Percentiles rank a stretch among this genome's conserved stretches.
Evolutionary conservation across 352 stramenopile species (phyloP).

Genomic region (Phytophthora palmivora): DNA sequence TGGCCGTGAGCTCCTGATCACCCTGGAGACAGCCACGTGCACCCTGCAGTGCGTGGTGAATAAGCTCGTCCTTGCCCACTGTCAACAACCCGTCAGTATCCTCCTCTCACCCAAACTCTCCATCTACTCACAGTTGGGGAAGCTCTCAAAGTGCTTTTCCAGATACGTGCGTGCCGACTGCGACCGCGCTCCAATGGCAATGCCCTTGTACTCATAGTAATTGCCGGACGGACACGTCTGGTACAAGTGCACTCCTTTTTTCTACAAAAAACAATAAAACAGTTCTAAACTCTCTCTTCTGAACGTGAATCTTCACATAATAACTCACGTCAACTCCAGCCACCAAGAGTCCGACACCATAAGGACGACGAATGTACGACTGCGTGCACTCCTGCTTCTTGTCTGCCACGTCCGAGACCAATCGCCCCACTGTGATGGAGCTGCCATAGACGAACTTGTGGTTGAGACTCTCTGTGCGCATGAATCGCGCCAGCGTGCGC

Average conservation of each 20-base stretch:
- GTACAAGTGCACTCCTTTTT: slow-evolving; percentile 98
- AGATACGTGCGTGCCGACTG: slow-evolving; percentile 99
- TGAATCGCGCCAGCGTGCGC: slow-evolving; percentile 94
- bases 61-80: slow-evolving; percentile 95
- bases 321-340: slow-evolving; percentile 88
- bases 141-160: slow-evolving; percentile 98
- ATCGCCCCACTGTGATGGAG: slow-evolving; percentile 92
- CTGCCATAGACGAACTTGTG: slow-evolving; percentile 99
- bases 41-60: slow-evolving; percentile 98
- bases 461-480: slow-evolving; percentile 98
- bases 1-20: slow-evolving; percentile 95
- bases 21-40: slow-evolving; percentile 96
- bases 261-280: slow-evolving; percentile 60
- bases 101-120: neutral
- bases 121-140: slow-evolving; percentile 75
- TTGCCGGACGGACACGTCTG: slow-evolving; percentile 99
- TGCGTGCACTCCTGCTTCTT: slow-evolving; percentile 99
- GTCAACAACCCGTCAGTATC: slow-evolving; percentile 9
- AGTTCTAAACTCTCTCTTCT: slow-evolving; percentile 7
- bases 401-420: slow-evolving; percentile 98
- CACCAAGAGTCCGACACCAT: slow-evolving; percentile 98
- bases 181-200: slow-evolving; percentile 96
- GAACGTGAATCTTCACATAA: no score
- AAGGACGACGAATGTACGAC: slow-evolving; percentile 98
- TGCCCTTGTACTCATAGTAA: slow-evolving; percentile 99